Percentiles rank a stretch among this genome's conserved stretches.
Evolutionary conservation across 805 yeast genomes (phyloP).

Genomic region (Komagataella pastoris): DNA sequence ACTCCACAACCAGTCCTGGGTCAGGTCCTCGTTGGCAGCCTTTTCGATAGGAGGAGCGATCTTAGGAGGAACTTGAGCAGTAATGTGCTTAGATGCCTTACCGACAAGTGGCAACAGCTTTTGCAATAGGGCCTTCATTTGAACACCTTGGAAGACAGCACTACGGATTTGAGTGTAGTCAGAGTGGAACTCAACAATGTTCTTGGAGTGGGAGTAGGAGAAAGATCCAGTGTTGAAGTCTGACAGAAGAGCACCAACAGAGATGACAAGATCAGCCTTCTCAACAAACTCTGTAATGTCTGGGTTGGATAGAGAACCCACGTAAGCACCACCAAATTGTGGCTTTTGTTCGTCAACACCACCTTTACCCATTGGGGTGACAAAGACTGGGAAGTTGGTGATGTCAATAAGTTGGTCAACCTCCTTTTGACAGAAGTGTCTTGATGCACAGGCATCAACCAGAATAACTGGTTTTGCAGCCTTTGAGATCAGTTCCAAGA

Average conservation of each 20-base stretch:
- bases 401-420: constrained; percentile 45
- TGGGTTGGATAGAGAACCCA: constrained; percentile 68
- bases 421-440: constrained; percentile 60
- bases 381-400: constrained; percentile 72
- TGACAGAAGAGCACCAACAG: constrained; percentile 73
- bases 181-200: constrained; percentile 69
- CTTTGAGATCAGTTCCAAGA: constrained; percentile 35
- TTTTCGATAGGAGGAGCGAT: constrained; percentile 12
- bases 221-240: constrained; percentile 88
- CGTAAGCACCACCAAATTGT: constrained; percentile 76
- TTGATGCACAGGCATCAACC: constrained; percentile 78
- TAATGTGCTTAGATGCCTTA: constrained; percentile 25
- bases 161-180: constrained; percentile 58
- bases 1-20: constrained; percentile 63
- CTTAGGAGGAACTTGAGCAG: constrained; percentile 34
- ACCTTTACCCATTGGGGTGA: constrained; percentile 88
- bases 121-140: constrained; percentile 46
- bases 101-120: constrained; percentile 18
- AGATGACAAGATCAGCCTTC: constrained; percentile 58
- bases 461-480: constrained; percentile 64
- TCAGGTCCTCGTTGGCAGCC: constrained; percentile 26
- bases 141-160: constrained; percentile 61
- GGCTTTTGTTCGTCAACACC: constrained; percentile 59
- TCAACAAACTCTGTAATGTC: constrained; percentile 64
- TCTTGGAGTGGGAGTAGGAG: constrained; percentile 64